A percentile compares a stretch with the other conserved stretches of the same genome.
Conservation (phyloP, 2,329 filamentous ascomycete species). For the Penicillium sp. region DNA sequence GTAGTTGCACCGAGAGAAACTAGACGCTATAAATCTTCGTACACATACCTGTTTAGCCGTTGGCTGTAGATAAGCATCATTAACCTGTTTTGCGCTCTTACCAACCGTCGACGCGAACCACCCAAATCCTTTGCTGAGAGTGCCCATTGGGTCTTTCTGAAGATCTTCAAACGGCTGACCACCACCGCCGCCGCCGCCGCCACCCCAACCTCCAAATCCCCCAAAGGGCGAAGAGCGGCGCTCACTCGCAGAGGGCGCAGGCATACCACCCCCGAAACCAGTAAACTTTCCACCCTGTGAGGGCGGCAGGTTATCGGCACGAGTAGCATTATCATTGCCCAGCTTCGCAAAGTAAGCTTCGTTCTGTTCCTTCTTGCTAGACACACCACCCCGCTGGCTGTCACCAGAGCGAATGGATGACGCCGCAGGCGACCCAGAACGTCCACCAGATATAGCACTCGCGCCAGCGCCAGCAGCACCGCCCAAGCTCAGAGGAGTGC, state of each 20-base stretch:
- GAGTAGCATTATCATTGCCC: conserved; percentile 75
- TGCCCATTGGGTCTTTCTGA: conserved; percentile 84
- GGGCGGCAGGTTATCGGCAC: conserved; percentile 72
- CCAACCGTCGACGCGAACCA: conserved; percentile 88
- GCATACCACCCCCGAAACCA: conserved; percentile 80
- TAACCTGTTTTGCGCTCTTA: conserved; percentile 87
- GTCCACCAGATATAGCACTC: conserved; percentile 3
- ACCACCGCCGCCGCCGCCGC: conserved; percentile 32
- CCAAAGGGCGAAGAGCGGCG: conserved; percentile 22
- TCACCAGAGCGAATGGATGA: conserved; percentile 22
- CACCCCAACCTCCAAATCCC: conserved; percentile 17
- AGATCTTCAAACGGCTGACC: conserved; percentile 76
- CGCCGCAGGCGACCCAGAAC: conserved; percentile 24
- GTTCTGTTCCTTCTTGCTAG: conserved; percentile 63
- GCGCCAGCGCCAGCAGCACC: conserved; percentile 1
- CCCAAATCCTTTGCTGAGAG: conserved; percentile 86
- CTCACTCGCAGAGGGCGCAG: conserved; percentile 45
- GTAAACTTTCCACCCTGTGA: conserved; percentile 89
- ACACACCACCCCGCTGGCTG: conserved; percentile 26
- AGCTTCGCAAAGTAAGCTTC: conserved; percentile 88
- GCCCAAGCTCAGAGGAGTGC: conserved; percentile 25
- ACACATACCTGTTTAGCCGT: conserved; percentile 75
- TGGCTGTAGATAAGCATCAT: conserved; percentile 88
- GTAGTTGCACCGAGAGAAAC: not conserved
- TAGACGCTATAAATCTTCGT: not conserved